Conservation (phyloP, 192 early-diverging fungal species). For the Podila clonocystis region DNA sequence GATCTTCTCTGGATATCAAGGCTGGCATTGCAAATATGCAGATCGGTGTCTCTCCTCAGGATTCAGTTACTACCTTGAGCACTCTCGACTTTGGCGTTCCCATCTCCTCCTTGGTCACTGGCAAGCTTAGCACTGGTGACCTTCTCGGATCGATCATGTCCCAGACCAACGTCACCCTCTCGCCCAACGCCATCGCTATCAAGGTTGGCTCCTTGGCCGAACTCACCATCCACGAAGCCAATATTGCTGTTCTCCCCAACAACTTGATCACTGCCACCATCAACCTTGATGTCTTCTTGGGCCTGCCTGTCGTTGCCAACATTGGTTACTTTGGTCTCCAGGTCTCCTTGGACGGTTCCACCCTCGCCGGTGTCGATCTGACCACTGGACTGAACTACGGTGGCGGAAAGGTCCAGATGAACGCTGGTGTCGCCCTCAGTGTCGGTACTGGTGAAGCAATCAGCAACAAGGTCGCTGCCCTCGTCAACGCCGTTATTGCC, state of each 20-base stretch:
- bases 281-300: slow-evolving; percentile 47
- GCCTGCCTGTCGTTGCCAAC: slow-evolving; percentile 40
- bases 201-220: slow-evolving; percentile 34
- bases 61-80: slow-evolving; percentile 41
- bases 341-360: slow-evolving; percentile 26
- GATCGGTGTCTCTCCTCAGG: slow-evolving; percentile 36
- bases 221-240: slow-evolving; percentile 40
- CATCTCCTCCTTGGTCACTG: slow-evolving; percentile 28
- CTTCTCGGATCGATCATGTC: slow-evolving; percentile 13
- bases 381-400: slow-evolving; percentile 33
- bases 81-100: slow-evolving; percentile 14
- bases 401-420: slow-evolving; percentile 38
- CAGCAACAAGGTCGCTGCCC: slow-evolving; percentile 31
- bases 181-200: slow-evolving; percentile 21
- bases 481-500: slow-evolving; percentile 44
- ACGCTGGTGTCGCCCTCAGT: slow-evolving; percentile 22
- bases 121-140: slow-evolving; percentile 12
- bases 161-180: slow-evolving; percentile 29
- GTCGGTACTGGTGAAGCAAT: slow-evolving; percentile 38
- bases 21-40: slow-evolving; percentile 38
- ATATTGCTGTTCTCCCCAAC: slow-evolving; percentile 41
- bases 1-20: slow-evolving; percentile 19
- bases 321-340: slow-evolving; percentile 50
- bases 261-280: slow-evolving; percentile 35
- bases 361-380: slow-evolving; percentile 36